Evolutionary conservation across 768 basidiomycete genomes (phyloP), one percentile per base, ranked within the genome.

Genomic region (Boletus tomentosulus): DNA sequence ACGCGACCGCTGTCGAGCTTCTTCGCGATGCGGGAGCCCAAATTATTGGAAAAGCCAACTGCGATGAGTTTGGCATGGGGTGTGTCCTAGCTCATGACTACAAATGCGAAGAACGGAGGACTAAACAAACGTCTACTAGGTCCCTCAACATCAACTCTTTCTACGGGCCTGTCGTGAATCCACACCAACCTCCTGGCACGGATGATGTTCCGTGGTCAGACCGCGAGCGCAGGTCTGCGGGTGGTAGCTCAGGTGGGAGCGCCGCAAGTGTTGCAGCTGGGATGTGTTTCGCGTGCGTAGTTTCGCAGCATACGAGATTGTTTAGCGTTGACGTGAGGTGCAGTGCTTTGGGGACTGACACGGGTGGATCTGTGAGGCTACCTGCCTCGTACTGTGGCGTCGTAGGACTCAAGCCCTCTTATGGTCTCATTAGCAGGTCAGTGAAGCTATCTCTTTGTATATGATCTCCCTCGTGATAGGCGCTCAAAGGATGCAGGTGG

Each of bases 31-130:
- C 62, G 0, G 93, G 92, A 0, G 92, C 86, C 0, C 70, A 81
- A 16, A 78, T 98, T 11, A 64, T 88, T 2, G 96, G 93, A 1
- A 97, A 97, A 72, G 86, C 94, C 1, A 95, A 96, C 65, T 92
- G 92, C 68, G 96, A 99, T 66, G 95, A 98, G 71, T 98, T 98
- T 70, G 96, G 96, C 1, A 98, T 98, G 96, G 96, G 96, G 87
- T 94, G 54, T 19, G 84, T 70, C 38, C 31, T 9, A 4, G 31
- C 51, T 22, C 52, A 19, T 19, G n/a, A 38, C n/a, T 38, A n/a
- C 33, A 34, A 4, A 13, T 11, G 4, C 15, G 42, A 39, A 34
- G 30, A 31, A 31, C 8, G 19, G 15, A 19, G 16, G 15, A 33
- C 48, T 28, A 27, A 53, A 12, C 30, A 24, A 6, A 28, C 2